phyloP scores from a whole-genome alignment of 768 basidiomycete genomes.

The Collybia sordida region DNA sequence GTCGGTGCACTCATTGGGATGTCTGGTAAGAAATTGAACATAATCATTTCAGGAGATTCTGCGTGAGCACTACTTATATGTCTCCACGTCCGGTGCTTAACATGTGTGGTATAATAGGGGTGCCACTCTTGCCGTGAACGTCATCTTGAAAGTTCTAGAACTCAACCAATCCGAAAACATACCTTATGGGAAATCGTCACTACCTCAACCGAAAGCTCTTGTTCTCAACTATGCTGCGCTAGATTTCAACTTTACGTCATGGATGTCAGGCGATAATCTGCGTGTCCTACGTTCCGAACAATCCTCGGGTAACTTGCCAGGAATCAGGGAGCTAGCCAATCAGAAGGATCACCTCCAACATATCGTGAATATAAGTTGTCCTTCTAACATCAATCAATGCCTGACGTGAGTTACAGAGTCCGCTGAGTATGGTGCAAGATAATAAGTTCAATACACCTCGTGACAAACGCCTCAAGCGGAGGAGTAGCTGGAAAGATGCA shows the following conservation, averaged over 20 bases:
- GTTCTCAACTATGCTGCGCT: constrained; percentile 90
- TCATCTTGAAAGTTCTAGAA: constrained; percentile 86
- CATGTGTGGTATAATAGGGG: constrained; percentile 53
- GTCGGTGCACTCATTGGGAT: constrained; percentile 83
- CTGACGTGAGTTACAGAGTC: constrained; percentile 46
- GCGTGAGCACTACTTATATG: constrained; percentile 61
- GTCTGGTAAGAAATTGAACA: constrained; percentile 75
- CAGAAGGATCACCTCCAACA: constrained; percentile 91
- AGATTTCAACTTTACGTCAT: constrained; percentile 98
- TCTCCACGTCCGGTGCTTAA: too few species aligned
- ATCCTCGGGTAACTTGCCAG: constrained; percentile 78
- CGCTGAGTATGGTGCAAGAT: constrained; percentile 89
- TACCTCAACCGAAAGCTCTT: constrained; percentile 78
- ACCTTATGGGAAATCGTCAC: constrained; percentile 30
- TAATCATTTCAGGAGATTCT: constrained; percentile 91
- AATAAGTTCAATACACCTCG: constrained; percentile 34
- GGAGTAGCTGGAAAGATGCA: constrained; percentile 60
- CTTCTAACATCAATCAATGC: neutral
- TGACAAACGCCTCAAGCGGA: constrained; percentile 50
- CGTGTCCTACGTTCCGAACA: constrained; percentile 85
- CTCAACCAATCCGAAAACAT: constrained; percentile 33
- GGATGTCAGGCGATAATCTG: constrained; percentile 88
- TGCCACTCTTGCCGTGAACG: constrained; percentile 80
- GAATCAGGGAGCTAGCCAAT: constrained; percentile 64
- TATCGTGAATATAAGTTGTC: constrained; percentile 37